Percentiles rank a stretch among this genome's conserved stretches.
These are phyloP conservation scores for Daldinia sp. DNA, from an alignment of 2,329 filamentous ascomycete species.

Conservation along the genomic window DNA sequence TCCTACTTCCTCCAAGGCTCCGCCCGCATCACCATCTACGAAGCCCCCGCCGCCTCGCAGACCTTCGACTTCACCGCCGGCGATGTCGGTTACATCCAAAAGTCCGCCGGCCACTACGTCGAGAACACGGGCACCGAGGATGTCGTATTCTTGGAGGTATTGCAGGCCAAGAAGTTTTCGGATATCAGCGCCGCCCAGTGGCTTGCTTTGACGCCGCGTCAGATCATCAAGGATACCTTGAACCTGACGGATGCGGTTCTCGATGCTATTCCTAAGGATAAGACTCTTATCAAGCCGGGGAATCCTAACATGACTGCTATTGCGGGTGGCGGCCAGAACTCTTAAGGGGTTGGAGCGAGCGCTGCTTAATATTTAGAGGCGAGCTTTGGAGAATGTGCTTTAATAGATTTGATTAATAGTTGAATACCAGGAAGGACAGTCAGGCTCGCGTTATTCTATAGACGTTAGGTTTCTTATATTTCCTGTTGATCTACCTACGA, in stretches of 20 bases:
- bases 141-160: conserved; percentile 66
- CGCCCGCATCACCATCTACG: conserved; percentile 64
- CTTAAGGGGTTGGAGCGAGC: neutral
- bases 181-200: conserved; percentile 67
- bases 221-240: conserved; percentile 66
- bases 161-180: conserved; percentile 60
- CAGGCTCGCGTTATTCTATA: neutral
- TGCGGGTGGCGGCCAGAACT: conserved; percentile 32
- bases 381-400: neutral
- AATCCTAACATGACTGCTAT: conserved; percentile 50
- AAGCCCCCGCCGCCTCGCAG: conserved; percentile 57
- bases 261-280: conserved; percentile 51
- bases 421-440: neutral
- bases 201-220: conserved; percentile 64
- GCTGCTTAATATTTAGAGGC: neutral
- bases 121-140: conserved; percentile 68
- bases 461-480: conserved; percentile 11
- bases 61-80: conserved; percentile 69
- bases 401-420: neutral
- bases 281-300: conserved; percentile 54
- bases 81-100: conserved; percentile 67
- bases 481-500: neutral
- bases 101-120: conserved; percentile 64
- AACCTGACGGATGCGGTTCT: conserved; percentile 50
- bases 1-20: conserved; percentile 65